Evolutionary conservation across 495 filamentous ascomycete genomes (phyloP).

Genomic region (Amniculicola lignicola): DNA sequence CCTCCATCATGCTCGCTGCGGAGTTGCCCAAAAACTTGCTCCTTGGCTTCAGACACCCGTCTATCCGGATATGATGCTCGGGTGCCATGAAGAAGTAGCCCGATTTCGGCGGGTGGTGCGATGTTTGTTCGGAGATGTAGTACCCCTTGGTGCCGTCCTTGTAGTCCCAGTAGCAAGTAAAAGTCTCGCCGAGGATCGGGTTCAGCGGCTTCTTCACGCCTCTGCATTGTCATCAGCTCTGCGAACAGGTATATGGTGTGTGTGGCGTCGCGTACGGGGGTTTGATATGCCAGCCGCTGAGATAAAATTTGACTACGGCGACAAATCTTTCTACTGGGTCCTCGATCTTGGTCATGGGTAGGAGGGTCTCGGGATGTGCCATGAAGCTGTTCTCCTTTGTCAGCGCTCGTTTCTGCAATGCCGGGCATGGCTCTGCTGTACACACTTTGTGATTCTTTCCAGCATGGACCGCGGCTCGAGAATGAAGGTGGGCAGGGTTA

Average conservation of each 20-base stretch:
- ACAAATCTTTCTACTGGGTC: slow-evolving; percentile 91
- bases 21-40: slow-evolving; percentile 97
- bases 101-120: slow-evolving; percentile 96
- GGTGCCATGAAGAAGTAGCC: slow-evolving; percentile 99
- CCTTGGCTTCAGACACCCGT: slow-evolving; percentile 92
- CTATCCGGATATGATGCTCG: slow-evolving; percentile 89
- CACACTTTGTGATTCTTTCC: slow-evolving; percentile 94
- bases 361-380: slow-evolving; percentile 94
- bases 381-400: slow-evolving; percentile 70
- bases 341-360: slow-evolving; percentile 80
- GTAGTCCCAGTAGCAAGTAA: slow-evolving; percentile 95
- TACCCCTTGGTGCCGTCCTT: slow-evolving; percentile 81
- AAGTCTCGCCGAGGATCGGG: slow-evolving; percentile 92
- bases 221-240: slow-evolving; percentile 46
- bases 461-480: slow-evolving; percentile 96
- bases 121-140: slow-evolving; percentile 96
- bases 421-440: slow-evolving; percentile 17
- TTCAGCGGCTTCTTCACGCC: slow-evolving; percentile 99
- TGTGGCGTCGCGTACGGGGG: slow-evolving; percentile 66
- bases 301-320: slow-evolving; percentile 92
- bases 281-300: slow-evolving; percentile 98
- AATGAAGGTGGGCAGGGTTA: slow-evolving; percentile 96
- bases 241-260: not conserved
- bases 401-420: not conserved
- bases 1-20: slow-evolving; percentile 97